Evolutionary conservation across 306 rosid species (phyloP).

Genomic region (Vigna radiata): DNA sequence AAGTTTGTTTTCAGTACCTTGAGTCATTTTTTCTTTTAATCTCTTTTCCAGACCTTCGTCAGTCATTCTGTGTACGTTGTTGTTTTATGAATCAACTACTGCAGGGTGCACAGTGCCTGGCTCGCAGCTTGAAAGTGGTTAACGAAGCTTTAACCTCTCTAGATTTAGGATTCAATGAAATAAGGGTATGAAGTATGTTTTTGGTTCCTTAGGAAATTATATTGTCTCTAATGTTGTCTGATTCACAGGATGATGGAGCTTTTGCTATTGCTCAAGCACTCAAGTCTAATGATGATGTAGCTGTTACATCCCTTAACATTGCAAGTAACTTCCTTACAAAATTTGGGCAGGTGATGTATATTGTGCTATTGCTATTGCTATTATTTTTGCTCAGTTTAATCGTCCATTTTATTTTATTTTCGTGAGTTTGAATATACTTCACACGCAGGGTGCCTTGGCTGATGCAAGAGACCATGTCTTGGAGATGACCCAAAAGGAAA

Average conservation of each 20-base stretch:
- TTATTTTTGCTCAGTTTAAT: slow-evolving; percentile 3
- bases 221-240: slow-evolving; percentile 36
- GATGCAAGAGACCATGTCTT: slow-evolving; percentile 96
- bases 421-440: slow-evolving; percentile 36
- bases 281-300: slow-evolving; percentile 88
- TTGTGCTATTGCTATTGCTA: slow-evolving; percentile 8
- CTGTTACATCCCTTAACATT: slow-evolving; percentile 77
- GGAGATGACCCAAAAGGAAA: slow-evolving; percentile 96
- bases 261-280: slow-evolving; percentile 99
- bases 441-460: slow-evolving; percentile 82
- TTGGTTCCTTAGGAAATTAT: slow-evolving; percentile 12
- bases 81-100: slow-evolving; percentile 43
- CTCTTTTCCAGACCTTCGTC: slow-evolving; percentile 6
- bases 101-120: slow-evolving; percentile 91
- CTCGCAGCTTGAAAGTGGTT: slow-evolving; percentile 98
- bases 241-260: slow-evolving; percentile 90
- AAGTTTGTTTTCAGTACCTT: slow-evolving; percentile 59
- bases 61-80: slow-evolving; percentile 28
- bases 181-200: slow-evolving; percentile 65
- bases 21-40: background rate
- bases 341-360: slow-evolving; percentile 81
- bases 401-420: slow-evolving; percentile 1
- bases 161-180: slow-evolving; percentile 95
- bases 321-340: slow-evolving; percentile 90
- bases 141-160: slow-evolving; percentile 92